A percentile compares a stretch with the other conserved stretches of the same genome.
These are phyloP conservation scores for Candida loeiensis DNA, from an alignment of 805 yeast species.

Conservation along the genomic window DNA sequence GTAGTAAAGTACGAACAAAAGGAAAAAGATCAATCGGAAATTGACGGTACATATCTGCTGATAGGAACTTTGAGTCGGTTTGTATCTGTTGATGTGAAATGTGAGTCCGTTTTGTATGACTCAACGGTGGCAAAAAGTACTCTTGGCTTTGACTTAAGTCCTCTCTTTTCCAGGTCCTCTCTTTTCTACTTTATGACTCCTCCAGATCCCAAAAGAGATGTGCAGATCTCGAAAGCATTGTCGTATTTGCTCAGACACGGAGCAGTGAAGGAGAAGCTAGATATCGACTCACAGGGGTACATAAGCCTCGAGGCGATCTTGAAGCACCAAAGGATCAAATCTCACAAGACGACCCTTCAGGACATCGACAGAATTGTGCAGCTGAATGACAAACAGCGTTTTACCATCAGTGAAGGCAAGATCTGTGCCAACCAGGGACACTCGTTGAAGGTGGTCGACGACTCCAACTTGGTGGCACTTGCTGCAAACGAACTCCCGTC, in stretches of 20 bases:
- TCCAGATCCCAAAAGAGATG: conserved; percentile 23
- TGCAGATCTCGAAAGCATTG: conserved; percentile 65
- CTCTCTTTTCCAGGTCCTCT: not conserved
- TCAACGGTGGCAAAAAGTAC: too few relatives aligned
- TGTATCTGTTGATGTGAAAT: too few relatives aligned
- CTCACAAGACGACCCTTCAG: conserved; percentile 48
- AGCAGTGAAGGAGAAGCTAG: conserved; percentile 63
- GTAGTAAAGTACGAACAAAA: not conserved
- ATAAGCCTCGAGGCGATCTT: conserved; percentile 53
- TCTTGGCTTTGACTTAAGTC: too few relatives aligned
- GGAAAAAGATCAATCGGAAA: too few relatives aligned
- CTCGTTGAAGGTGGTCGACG: conserved; percentile 49
- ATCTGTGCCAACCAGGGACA: conserved; percentile 97
- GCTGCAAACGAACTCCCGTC: conserved; percentile 45
- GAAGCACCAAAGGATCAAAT: conserved; percentile 53
- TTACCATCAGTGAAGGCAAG: conserved; percentile 39
- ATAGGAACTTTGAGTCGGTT: too few relatives aligned
- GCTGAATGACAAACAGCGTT: conserved; percentile 69
- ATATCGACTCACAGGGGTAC: conserved; percentile 67
- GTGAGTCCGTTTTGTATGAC: too few relatives aligned
- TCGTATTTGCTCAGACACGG: conserved; percentile 83
- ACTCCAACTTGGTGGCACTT: conserved; percentile 38
- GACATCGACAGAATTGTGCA: conserved; percentile 62
- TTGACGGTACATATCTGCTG: too few relatives aligned
- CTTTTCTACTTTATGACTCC: conserved; percentile 5